phyloP scores from a whole-genome alignment of 2,329 filamentous ascomycete species.

The Aspergillus eucalypticola region DNA sequence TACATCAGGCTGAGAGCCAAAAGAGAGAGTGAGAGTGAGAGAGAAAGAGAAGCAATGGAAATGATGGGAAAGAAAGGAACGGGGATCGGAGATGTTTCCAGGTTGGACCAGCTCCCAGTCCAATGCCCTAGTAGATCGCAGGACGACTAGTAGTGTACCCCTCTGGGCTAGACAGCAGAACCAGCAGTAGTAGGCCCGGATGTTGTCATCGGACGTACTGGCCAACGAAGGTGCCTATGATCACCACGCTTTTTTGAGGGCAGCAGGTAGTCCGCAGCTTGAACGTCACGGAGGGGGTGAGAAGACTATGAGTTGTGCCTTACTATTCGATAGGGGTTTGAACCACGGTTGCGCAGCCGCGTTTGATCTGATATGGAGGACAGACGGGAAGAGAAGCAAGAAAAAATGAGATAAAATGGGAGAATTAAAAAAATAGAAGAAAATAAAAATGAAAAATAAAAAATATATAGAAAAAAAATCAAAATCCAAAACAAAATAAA shows the following conservation, averaged over 20 bases:
- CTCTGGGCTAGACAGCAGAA: slow-evolving; percentile 1
- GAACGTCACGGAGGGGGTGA: background rate
- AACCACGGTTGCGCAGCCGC: background rate
- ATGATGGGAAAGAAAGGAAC: slow-evolving; percentile 13
- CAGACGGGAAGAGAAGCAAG: background rate
- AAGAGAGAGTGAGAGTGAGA: slow-evolving; percentile 2
- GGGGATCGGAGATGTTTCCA: slow-evolving; percentile 10
- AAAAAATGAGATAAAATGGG: slow-evolving; percentile 10
- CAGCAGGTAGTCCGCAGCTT: background rate
- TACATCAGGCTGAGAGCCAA: slow-evolving; percentile 8
- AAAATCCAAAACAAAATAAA: slow-evolving; percentile 7
- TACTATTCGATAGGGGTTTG: background rate
- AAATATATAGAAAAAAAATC: background rate
- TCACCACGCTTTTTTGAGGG: slow-evolving; percentile 2
- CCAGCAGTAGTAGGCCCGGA: slow-evolving; percentile 5
- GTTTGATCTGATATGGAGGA: slow-evolving; percentile 6
- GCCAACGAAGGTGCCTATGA: slow-evolving; percentile 8
- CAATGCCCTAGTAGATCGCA: slow-evolving; percentile 10
- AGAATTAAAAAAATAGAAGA: background rate
- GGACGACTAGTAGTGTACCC: background rate
- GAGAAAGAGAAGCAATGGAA: slow-evolving; percentile 6
- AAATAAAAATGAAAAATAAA: background rate
- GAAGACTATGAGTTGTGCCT: background rate
- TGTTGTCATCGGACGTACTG: slow-evolving; percentile 4
- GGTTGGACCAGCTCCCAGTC: slow-evolving; percentile 9